Conservation (phyloP, 805 yeast species). For the Ogataea siamensis region DNA sequence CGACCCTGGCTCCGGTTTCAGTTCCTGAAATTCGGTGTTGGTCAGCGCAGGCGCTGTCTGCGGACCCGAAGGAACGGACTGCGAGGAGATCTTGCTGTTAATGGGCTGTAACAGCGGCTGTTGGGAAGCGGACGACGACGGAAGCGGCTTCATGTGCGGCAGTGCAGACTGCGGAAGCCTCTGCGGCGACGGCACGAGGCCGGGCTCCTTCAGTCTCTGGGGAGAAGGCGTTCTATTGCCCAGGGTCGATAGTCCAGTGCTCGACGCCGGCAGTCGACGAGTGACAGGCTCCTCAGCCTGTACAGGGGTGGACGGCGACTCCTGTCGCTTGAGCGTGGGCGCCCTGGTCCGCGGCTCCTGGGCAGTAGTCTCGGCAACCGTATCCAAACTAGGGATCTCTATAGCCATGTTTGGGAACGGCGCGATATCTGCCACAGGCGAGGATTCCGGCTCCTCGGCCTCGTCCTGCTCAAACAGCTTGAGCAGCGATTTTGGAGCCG, state of each 20-base stretch:
- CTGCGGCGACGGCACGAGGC: slow-evolving; percentile 30
- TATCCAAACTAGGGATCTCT: slow-evolving; percentile 12
- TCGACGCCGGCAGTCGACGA: slow-evolving; percentile 38
- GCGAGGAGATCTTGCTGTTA: slow-evolving; percentile 38
- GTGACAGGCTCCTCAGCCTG: slow-evolving; percentile 19
- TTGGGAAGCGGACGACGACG: slow-evolving; percentile 35
- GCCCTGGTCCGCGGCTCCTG: slow-evolving; percentile 36
- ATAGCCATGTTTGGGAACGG: slow-evolving; percentile 10
- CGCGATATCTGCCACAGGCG: slow-evolving; percentile 1
- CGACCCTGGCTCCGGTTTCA: slow-evolving; percentile 13
- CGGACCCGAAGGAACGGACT: slow-evolving; percentile 25
- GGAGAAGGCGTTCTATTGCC: slow-evolving; percentile 49
- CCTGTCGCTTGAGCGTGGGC: slow-evolving; percentile 42
- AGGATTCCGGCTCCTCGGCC: slow-evolving; percentile 23
- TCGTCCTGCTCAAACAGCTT: slow-evolving; percentile 62
- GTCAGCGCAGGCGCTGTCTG: slow-evolving; percentile 30
- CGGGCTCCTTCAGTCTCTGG: slow-evolving; percentile 31
- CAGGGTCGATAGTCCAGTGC: slow-evolving; percentile 39
- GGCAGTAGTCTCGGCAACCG: slow-evolving; percentile 1
- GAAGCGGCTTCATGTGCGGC: slow-evolving; percentile 52
- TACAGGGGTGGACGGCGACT: slow-evolving; percentile 22
- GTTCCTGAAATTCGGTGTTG: slow-evolving; percentile 18
- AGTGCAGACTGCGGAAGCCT: slow-evolving; percentile 24
- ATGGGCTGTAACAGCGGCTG: slow-evolving; percentile 55
- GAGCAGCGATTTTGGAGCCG: slow-evolving; percentile 70